Base-by-base conservation (phyloP, 306 rosid genomes). In the Gastrolobium bilobum region DNA sequence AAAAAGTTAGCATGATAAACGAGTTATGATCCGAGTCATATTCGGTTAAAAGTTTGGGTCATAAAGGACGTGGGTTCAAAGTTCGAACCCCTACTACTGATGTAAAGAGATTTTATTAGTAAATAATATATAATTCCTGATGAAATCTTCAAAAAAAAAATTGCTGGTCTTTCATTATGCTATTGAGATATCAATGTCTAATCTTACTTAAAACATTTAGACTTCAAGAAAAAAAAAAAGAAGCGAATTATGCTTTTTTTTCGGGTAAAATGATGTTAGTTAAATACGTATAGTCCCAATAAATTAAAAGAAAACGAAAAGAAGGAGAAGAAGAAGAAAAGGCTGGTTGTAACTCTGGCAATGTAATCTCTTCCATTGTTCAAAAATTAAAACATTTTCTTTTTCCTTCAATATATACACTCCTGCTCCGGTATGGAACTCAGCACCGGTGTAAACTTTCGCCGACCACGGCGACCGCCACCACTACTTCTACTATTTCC, bases 381-480 rank as follows among this genome's bases (percentile, higher is more conserved):
- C 7, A 14, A 46, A 3, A 68, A 8, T 38, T 2, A 5, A 29
- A 10, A 37, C 14, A 2, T 4, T 6, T 50, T 5, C 0, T 0
- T 2, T 51, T 2, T 2, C 13, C 0, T 6, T 4, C 4, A 14
- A 44, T 52, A 81, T 85, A n/a, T 37, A 81, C 75, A 73, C 71
- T 86, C 85, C 63, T 88, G 89, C 73, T 95, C 99, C 30, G 92
- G 93, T 33, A 95, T 93, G 0, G 90, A 61, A 63, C 73, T 72
- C 89, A 95, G 82, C 79, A 69, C 65, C 10, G 85, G 89, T 37
- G 73, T 8, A 5, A 80, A 84, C 31, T 81, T 84, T 2, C 81
- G 66, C 1, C 81, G 51, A 2, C 82, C 68, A 4, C 87, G 57
- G 1, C 84, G 53, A 2, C 89, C 78, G 1, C 79, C 57, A 0